Conservation (phyloP, 2,329 filamentous ascomycete species). For the Fusarium oxysporum region DNA sequence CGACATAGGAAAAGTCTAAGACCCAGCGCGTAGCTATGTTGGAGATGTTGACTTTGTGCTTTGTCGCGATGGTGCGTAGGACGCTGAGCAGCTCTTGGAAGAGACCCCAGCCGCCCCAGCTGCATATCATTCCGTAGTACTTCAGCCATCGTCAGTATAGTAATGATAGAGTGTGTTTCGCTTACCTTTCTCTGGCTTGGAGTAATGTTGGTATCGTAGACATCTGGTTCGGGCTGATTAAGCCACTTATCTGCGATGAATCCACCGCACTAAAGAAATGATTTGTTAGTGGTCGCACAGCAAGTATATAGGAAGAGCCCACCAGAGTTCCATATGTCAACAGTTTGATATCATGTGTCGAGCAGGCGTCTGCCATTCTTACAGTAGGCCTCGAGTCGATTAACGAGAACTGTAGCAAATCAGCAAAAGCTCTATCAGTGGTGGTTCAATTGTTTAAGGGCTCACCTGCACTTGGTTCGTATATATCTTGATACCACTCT, state of each 20-base stretch:
- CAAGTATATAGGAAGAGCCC: no score
- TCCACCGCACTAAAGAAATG: not conserved
- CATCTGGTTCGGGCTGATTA: not conserved
- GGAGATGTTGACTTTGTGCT: not conserved
- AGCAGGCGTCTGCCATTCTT: not conserved
- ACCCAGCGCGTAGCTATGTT: constrained; percentile 4
- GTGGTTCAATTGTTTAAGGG: no score
- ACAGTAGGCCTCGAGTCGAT: not conserved
- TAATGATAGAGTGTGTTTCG: rapidly evolving
- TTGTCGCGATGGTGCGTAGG: not conserved
- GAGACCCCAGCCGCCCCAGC: not conserved
- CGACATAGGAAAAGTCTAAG: not conserved
- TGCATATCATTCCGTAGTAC: constrained; percentile 1
- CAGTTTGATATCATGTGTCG: not conserved
- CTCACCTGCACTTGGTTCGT: not conserved
- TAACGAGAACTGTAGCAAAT: not conserved
- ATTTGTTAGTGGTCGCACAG: not conserved
- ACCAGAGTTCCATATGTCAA: not conserved
- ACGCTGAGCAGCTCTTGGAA: not conserved
- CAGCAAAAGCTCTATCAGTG: no score
- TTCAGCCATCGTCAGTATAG: not conserved
- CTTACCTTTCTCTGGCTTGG: constrained; percentile 1
- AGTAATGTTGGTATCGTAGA: not conserved
- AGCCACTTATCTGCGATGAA: not conserved
- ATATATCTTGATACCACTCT: not conserved